Evolutionary conservation across 176 grass and related monocot species (phyloP).

Genomic region (Carex kokanica): DNA sequence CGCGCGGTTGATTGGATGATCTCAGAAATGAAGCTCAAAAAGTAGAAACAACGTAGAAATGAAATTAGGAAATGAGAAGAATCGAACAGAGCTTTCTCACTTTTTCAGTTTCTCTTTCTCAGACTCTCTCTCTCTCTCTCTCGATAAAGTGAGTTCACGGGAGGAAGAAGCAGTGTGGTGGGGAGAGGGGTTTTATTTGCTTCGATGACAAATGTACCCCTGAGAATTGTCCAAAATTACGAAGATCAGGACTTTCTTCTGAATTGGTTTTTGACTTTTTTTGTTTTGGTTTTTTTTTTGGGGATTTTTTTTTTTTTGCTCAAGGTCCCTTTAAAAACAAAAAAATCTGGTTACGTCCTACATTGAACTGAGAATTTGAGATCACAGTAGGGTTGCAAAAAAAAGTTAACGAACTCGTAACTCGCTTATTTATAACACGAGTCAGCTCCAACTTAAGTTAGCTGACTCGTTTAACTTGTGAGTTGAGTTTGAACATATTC

Average conservation of each 20-base stretch:
- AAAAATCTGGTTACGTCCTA: background rate
- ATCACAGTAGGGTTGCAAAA: too few species aligned
- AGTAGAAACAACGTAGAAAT: slow-evolving; percentile 7
- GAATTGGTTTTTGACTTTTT: slow-evolving; percentile 24
- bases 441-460: too few species aligned
- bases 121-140: slow-evolving; percentile 8
- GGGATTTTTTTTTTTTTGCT: background rate
- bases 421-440: too few species aligned
- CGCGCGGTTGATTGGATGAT: background rate
- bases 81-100: background rate
- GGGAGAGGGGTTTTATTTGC: slow-evolving; percentile 14
- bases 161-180: slow-evolving; percentile 13
- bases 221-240: background rate
- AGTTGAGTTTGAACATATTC: too few species aligned
- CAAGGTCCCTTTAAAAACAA: background rate
- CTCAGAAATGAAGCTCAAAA: background rate
- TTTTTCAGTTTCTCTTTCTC: slow-evolving; percentile 13
- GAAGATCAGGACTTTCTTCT: background rate
- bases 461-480: too few species aligned
- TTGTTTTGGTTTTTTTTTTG: slow-evolving; percentile 13
- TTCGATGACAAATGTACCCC: slow-evolving; percentile 3
- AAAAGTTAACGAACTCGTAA: too few species aligned
- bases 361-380: background rate
- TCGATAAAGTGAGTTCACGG: slow-evolving; percentile 23
- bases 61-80: background rate